Evolutionary conservation across 306 rosid genomes (phyloP).

Genomic region (Biancaea sappan): DNA sequence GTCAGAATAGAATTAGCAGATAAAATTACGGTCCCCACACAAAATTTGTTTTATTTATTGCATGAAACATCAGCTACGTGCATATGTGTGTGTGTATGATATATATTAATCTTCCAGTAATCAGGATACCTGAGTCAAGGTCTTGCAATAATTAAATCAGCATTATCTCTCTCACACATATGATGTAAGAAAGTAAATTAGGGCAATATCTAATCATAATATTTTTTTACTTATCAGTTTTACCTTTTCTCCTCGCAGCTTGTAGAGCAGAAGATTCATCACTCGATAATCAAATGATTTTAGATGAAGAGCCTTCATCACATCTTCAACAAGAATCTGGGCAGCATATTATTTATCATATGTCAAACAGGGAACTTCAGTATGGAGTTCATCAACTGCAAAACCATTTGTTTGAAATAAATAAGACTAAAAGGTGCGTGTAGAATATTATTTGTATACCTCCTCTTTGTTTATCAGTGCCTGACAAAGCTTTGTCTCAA

Average conservation of each 20-base stretch:
- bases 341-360: slow-evolving; percentile 34
- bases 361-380: slow-evolving; percentile 10
- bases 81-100: no score
- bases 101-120: not conserved
- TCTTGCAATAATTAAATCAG: not conserved
- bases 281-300: slow-evolving; percentile 93
- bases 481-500: slow-evolving; percentile 87
- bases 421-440: slow-evolving; percentile 15
- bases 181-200: not conserved
- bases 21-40: not conserved
- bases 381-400: not conserved
- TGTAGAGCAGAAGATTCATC: slow-evolving; percentile 88
- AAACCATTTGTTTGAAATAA: not conserved
- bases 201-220: not conserved
- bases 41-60: not conserved
- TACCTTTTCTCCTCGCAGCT: slow-evolving; percentile 79
- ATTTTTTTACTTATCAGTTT: slow-evolving; percentile 13
- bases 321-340: slow-evolving; percentile 81
- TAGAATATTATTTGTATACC: slow-evolving; percentile 47
- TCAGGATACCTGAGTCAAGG: not conserved
- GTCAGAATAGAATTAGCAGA: not conserved
- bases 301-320: slow-evolving; percentile 71
- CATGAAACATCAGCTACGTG: not conserved
- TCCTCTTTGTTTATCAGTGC: slow-evolving; percentile 53
- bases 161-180: not conserved